Conservation (phyloP, 768 basidiomycete genomes). For the Nevesoporus exiguus region DNA sequence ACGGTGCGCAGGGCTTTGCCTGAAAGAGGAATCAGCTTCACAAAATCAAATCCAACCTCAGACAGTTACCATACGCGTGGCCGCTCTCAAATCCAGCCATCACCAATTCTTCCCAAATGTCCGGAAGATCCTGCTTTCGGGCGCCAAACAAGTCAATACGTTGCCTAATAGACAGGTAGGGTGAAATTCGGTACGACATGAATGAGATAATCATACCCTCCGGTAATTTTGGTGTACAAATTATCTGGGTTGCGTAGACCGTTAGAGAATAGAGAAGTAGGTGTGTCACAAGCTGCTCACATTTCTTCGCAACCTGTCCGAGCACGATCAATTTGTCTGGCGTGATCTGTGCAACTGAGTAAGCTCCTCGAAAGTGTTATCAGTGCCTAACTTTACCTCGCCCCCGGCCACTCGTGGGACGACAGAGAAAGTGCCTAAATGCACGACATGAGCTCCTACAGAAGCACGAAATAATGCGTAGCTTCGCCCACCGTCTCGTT, state of each 20-base stretch:
- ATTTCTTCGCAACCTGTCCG: conserved; percentile 65
- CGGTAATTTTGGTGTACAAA: conserved; percentile 63
- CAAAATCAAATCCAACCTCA: background rate
- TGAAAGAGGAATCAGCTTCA: background rate
- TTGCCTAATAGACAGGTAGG: conserved; percentile 34
- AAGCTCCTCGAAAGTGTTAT: background rate
- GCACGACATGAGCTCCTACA: background rate
- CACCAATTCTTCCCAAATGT: conserved; percentile 63
- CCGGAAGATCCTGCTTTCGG: conserved; percentile 62
- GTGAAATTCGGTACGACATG: background rate
- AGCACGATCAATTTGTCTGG: conserved; percentile 64
- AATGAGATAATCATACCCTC: conserved; percentile 24
- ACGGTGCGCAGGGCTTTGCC: conserved; percentile 63
- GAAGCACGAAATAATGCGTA: background rate
- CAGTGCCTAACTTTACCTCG: conserved; percentile 37
- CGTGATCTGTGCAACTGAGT: conserved; percentile 36
- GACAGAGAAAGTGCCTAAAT: conserved; percentile 58
- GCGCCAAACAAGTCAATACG: conserved; percentile 74
- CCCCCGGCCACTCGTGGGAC: conserved; percentile 70
- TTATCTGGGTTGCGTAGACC: conserved; percentile 28
- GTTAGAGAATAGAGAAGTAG: background rate
- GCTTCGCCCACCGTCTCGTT: conserved; percentile 49
- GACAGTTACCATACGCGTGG: conserved; percentile 62
- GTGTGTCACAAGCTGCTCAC: conserved; percentile 21
- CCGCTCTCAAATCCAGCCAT: conserved; percentile 71